These are phyloP conservation scores for Gonium pectorale DNA, from an alignment of 139 green algal genomes.

Conservation along the genomic window DNA sequence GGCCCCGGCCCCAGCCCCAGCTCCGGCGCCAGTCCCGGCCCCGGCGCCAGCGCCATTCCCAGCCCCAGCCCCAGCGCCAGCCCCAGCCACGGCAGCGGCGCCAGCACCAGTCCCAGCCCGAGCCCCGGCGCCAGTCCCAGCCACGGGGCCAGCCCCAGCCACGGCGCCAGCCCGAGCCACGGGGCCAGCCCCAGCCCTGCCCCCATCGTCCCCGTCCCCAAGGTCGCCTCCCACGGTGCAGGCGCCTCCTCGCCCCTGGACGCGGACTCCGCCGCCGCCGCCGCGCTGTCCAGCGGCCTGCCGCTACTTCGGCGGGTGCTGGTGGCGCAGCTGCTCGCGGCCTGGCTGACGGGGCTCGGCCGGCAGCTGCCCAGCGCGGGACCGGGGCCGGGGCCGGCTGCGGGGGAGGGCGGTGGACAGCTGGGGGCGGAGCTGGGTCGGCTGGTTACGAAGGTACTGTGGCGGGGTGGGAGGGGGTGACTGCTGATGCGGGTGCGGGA, in stretches of 20 bases:
- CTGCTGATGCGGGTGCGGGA: not conserved
- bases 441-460: not conserved
- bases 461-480: not conserved
- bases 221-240: not conserved
- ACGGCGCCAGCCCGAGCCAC: not conserved
- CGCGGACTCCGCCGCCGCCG: not conserved
- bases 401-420: not conserved
- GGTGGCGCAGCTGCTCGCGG: constrained; percentile 9
- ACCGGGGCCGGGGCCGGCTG: not conserved
- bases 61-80: too few species aligned
- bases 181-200: not conserved
- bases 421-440: too few species aligned
- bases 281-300: not conserved
- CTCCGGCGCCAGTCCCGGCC: too few species aligned
- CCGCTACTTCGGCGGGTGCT: not conserved
- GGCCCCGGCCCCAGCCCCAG: too few species aligned
- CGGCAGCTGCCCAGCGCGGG: not conserved
- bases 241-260: not conserved
- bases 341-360: not conserved
- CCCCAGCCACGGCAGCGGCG: too few species aligned
- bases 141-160: not conserved
- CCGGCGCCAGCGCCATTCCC: too few species aligned
- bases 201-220: not conserved
- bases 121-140: not conserved
- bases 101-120: too few species aligned